phyloP scores from a whole-genome alignment of 1,139 yeast species.

The Blastobotrys illinoisensis region DNA sequence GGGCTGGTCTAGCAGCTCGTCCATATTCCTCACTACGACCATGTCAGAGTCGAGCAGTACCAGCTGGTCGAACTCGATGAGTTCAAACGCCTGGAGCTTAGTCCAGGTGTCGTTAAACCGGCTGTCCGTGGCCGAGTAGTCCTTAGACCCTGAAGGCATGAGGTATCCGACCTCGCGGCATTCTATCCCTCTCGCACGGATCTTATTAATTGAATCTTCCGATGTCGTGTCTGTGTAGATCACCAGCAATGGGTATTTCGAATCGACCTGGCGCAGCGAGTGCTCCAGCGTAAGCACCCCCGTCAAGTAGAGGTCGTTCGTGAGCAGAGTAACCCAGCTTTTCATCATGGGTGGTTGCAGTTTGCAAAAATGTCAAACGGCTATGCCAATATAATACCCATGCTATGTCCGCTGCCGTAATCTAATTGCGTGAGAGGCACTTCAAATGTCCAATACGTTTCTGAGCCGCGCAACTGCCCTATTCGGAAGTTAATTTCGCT shows the following conservation, averaged over 20 bases:
- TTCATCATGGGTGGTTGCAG: background rate
- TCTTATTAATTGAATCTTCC: constrained; percentile 31
- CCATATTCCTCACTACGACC: constrained; percentile 50
- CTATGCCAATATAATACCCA: too few species aligned
- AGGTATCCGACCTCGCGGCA: constrained; percentile 39
- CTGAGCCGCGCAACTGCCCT: background rate
- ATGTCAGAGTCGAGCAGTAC: constrained; percentile 53
- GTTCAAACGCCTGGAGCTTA: constrained; percentile 47
- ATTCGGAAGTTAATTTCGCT: background rate
- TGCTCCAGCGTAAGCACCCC: constrained; percentile 47
- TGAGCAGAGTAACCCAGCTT: constrained; percentile 48
- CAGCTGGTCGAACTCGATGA: constrained; percentile 44
- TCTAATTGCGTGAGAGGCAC: background rate
- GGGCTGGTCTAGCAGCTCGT: constrained; percentile 44
- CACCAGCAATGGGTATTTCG: constrained; percentile 47
- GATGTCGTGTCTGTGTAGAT: constrained; percentile 44
- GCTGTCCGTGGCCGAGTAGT: constrained; percentile 42
- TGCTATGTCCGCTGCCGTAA: background rate
- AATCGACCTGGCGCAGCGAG: constrained; percentile 37
- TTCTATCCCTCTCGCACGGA: constrained; percentile 35
- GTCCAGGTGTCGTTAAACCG: constrained; percentile 57
- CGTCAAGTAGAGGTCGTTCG: constrained; percentile 43
- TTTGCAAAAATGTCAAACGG: background rate
- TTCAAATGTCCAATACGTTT: too few species aligned
- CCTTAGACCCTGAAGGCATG: constrained; percentile 32